Conservation (phyloP, 1,284 basidiomycete genomes). For the Malassezia japonica region DNA sequence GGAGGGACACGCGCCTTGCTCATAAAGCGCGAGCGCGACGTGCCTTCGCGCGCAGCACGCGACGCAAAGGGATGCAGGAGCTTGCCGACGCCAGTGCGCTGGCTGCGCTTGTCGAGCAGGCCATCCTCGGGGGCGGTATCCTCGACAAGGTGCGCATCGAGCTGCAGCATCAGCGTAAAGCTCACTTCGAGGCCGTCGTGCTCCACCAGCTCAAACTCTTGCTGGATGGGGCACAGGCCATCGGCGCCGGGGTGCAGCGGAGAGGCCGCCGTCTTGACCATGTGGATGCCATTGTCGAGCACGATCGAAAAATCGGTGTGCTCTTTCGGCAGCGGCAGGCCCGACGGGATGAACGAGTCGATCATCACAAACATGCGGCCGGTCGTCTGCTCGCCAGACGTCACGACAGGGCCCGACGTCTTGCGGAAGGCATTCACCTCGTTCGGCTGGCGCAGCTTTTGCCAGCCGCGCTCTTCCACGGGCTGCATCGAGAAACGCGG, state of each 20-base stretch:
- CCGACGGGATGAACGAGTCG: slow-evolving; percentile 39
- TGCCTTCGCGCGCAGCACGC: background rate
- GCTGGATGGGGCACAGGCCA: slow-evolving; percentile 59
- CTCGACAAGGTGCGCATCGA: slow-evolving; percentile 34
- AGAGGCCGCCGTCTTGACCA: slow-evolving; percentile 79
- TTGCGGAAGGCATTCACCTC: slow-evolving; percentile 60
- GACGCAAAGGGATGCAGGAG: slow-evolving; percentile 30
- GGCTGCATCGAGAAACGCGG: slow-evolving; percentile 55
- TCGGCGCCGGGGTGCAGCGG: slow-evolving; percentile 57
- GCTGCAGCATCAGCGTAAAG: slow-evolving; percentile 38
- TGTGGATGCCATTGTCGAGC: slow-evolving; percentile 91
- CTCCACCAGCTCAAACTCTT: slow-evolving; percentile 67
- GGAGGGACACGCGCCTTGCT: slow-evolving; percentile 18
- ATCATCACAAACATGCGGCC: slow-evolving; percentile 84
- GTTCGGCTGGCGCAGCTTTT: slow-evolving; percentile 71
- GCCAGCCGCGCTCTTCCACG: slow-evolving; percentile 75
- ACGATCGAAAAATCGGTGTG: slow-evolving; percentile 73
- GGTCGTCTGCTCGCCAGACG: slow-evolving; percentile 56
- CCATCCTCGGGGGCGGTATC: slow-evolving; percentile 15
- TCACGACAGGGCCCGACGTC: background rate
- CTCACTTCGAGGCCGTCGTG: slow-evolving; percentile 44
- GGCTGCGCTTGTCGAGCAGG: slow-evolving; percentile 31
- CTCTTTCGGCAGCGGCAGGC: slow-evolving; percentile 47
- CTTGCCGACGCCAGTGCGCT: slow-evolving; percentile 24
- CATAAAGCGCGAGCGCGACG: background rate